Evolutionary conservation across 768 basidiomycete genomes (phyloP).

Genomic region (Termitomyces titanicus): DNA sequence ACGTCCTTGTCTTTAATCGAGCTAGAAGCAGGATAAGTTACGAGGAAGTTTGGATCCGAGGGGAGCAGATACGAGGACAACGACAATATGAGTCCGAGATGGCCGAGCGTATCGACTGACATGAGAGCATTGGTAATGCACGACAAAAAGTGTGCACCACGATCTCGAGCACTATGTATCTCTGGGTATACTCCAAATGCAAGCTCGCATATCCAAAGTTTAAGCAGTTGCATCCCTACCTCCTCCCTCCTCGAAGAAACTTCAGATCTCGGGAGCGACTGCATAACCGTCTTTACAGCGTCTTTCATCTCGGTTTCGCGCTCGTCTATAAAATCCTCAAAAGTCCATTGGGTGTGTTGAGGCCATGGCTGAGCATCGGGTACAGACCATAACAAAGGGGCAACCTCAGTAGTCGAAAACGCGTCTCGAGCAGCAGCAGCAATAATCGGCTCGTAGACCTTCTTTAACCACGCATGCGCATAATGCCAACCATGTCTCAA

Average conservation of each 20-base stretch:
- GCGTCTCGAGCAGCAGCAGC: constrained; percentile 21
- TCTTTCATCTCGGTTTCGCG: not conserved
- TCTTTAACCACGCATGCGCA: constrained; percentile 21
- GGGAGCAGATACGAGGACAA: constrained; percentile 18
- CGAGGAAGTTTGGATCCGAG: constrained; percentile 8
- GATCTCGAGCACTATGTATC: constrained; percentile 13
- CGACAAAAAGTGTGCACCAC: constrained; percentile 20
- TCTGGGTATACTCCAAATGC: constrained; percentile 20
- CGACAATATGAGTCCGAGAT: constrained; percentile 17
- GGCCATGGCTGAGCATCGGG: constrained; percentile 5
- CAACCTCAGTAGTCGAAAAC: constrained; percentile 7
- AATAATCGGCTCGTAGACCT: constrained; percentile 20
- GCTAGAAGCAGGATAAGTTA: not conserved
- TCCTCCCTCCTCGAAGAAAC: constrained; percentile 19
- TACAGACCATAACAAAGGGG: constrained; percentile 1
- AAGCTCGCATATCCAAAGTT: constrained; percentile 25
- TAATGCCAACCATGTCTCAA: constrained; percentile 24
- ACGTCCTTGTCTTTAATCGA: not conserved
- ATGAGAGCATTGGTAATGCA: constrained; percentile 16
- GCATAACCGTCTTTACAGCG: not conserved
- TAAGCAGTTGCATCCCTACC: constrained; percentile 25
- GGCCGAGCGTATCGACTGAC: constrained; percentile 15
- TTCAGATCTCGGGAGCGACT: constrained; percentile 5
- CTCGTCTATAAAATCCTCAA: constrained; percentile 6
- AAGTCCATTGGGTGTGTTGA: not conserved